Evolutionary conservation across 345 rosid species (phyloP), one percentile per base, ranked within the genome.

Genomic region (Erucastrum elatum): DNA sequence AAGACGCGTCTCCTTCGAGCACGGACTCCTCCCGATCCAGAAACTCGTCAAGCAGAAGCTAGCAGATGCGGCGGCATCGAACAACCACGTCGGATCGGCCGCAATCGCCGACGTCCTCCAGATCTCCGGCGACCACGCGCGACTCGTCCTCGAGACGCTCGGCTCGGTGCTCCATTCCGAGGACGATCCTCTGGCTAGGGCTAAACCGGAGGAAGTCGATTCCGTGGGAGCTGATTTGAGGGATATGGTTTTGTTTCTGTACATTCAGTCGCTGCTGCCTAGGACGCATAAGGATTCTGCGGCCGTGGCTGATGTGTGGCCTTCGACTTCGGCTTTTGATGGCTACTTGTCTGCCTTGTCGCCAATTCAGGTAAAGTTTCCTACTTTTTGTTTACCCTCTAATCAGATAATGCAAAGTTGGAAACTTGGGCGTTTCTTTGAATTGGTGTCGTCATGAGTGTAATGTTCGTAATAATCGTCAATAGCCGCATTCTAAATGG

Each of bases 271-370:
- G 30, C 75, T 96, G 81, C 73, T 89, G 74, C 99, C 98, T 3
- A 87, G 97, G 81, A 77, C 98, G 74, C 96, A 96, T 58, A 96
- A 90, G 86, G 99, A 96, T 67, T 85, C 99, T 8, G 97, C 94
- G 0, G 82, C 99, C 1, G 95, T 96, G n/a, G 97, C 98, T 4
- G 99, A 96, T 80, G 98, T 93, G 0, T 96, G 99, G 99, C 99
- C 99, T 2, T 96, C 99, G 21, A 93, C 96, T 33, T 96, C 99
- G 2, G 99, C 99, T 27, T 96, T 96, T 77, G 99, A 96, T 67
- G 98, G 98, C 2, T 93, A 88, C 83, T 78, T 96, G 79, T 96
- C 99, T 3, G 99, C 98, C 31, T 80, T 96, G 15, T 96, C 98
- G 61, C 99, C 99, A 58, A 88, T 96, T 84, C 99, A 96, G 97